These are phyloP conservation scores for Phaeosphaeriaceae sp. DNA, from an alignment of 2,329 filamentous ascomycete genomes.

Conservation along the genomic window DNA sequence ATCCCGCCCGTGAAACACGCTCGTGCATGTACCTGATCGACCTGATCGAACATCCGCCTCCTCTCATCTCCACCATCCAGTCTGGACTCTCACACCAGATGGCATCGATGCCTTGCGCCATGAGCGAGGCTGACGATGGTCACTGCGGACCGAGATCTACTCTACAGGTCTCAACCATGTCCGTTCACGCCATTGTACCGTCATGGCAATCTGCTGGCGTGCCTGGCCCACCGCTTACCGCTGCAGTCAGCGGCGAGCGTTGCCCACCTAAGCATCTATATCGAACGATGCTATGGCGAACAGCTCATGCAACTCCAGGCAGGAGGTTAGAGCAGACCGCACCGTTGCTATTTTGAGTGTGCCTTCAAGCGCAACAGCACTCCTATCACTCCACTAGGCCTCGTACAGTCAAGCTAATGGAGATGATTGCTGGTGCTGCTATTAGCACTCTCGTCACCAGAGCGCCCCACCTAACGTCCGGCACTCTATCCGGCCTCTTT, in stretches of 20 bases:
- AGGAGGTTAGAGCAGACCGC: constrained; percentile 3
- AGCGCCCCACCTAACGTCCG: constrained; percentile 18
- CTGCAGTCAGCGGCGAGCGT: constrained; percentile 5
- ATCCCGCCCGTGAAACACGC: neutral
- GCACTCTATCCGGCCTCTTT: constrained; percentile 16
- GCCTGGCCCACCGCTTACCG: constrained; percentile 1
- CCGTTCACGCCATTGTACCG: neutral
- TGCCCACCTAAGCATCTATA: neutral
- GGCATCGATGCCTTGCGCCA: neutral
- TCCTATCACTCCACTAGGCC: neutral
- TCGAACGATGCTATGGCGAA: neutral
- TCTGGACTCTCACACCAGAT: neutral
- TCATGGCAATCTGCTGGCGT: neutral
- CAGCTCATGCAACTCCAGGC: neutral
- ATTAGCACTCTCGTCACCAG: constrained; percentile 9
- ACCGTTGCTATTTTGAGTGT: constrained; percentile 9
- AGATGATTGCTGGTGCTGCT: neutral
- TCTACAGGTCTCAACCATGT: neutral
- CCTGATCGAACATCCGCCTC: constrained; percentile 1
- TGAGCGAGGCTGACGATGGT: neutral
- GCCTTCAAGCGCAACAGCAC: neutral
- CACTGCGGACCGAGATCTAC: neutral
- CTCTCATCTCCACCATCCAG: constrained; percentile 6
- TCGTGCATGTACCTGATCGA: neutral
- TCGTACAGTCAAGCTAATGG: neutral